A percentile compares a stretch with the other conserved stretches of the same genome.
Conservation (phyloP, 768 basidiomycete genomes). For the Suillus discolor region DNA sequence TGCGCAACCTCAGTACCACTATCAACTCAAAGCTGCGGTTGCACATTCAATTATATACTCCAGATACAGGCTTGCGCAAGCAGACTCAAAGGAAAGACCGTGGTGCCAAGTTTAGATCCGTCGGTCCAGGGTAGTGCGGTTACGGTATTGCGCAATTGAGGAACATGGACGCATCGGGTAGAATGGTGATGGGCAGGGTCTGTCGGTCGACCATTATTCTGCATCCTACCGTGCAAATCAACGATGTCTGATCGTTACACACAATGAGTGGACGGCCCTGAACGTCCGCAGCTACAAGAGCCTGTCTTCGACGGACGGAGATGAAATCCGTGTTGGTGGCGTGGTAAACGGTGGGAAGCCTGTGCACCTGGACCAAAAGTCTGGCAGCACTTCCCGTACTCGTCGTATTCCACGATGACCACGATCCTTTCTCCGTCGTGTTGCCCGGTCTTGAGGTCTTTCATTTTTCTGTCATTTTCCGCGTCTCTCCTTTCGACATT, state of each 20-base stretch:
- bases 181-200: neutral
- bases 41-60: neutral
- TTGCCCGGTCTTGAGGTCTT: conserved; percentile 1
- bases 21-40: neutral
- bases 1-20: neutral
- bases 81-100: neutral
- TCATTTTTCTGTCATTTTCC: conserved; percentile 15
- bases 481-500: conserved; percentile 28
- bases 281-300: neutral
- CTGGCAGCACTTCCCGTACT: conserved; percentile 11
- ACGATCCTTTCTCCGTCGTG: conserved; percentile 13
- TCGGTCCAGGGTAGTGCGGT: neutral
- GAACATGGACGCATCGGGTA: neutral
- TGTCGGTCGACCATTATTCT: neutral
- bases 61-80: neutral
- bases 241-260: neutral
- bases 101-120: neutral
- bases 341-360: conserved; percentile 23
- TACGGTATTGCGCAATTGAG: neutral
- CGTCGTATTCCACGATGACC: conserved; percentile 28
- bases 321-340: conserved; percentile 20
- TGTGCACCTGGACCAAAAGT: neutral
- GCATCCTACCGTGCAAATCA: neutral
- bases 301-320: neutral
- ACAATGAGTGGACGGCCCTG: neutral